Evolutionary conservation across 345 rosid genomes (phyloP).

Genomic region (Populus deltoides): DNA sequence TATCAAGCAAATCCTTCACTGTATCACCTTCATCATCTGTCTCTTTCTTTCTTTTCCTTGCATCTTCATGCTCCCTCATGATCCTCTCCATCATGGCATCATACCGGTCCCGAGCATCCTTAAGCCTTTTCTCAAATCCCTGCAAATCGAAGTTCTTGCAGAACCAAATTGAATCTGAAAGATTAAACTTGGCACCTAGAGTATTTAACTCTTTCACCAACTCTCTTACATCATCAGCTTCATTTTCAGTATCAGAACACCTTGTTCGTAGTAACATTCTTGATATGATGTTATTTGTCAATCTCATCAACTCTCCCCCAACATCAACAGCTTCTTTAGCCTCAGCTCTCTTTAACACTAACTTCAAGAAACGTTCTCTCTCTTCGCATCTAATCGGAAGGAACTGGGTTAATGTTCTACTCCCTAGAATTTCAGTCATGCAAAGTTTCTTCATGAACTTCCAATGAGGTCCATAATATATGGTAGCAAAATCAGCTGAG

Average conservation of each 20-base stretch:
- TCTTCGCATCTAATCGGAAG: constrained; percentile 47
- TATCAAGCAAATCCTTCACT: constrained; percentile 52
- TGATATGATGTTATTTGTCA: constrained; percentile 56
- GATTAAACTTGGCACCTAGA: constrained; percentile 51
- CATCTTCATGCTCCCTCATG: constrained; percentile 52
- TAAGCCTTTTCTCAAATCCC: constrained; percentile 55
- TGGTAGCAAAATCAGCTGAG: constrained; percentile 65
- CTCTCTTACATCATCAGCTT: constrained; percentile 49
- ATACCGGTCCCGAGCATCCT: constrained; percentile 52
- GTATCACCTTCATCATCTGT: background rate
- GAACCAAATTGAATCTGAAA: constrained; percentile 70
- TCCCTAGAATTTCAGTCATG: constrained; percentile 62
- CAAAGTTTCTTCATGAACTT: constrained; percentile 76
- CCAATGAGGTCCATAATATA: constrained; percentile 64
- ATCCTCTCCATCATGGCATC: constrained; percentile 67
- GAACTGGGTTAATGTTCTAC: constrained; percentile 44
- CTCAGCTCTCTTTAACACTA: constrained; percentile 37
- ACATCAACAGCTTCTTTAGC: constrained; percentile 39
- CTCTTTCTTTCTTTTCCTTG: constrained; percentile 23
- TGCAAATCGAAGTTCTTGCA: constrained; percentile 58
- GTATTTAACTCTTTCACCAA: constrained; percentile 57
- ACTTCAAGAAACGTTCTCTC: constrained; percentile 33
- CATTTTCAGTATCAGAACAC: constrained; percentile 36
- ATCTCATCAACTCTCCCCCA: constrained; percentile 48
- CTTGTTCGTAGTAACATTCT: constrained; percentile 56